phyloP scores from a whole-genome alignment of 345 rosid genomes.

The Citrus unshiu region DNA sequence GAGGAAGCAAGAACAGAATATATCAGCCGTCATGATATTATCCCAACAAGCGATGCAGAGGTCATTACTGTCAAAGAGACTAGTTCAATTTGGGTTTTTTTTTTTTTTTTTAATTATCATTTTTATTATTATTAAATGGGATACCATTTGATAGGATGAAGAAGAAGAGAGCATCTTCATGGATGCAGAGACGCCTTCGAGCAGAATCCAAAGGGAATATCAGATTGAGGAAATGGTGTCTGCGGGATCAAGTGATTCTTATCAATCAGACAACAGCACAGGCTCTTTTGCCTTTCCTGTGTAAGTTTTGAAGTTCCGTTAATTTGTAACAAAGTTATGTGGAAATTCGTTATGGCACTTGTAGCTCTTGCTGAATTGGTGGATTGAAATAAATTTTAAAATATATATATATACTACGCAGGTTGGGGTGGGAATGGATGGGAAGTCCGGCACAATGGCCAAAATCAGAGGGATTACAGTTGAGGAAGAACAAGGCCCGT shows the following conservation, averaged over 20 bases:
- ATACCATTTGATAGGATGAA: conserved; percentile 12
- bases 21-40: background rate
- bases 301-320: conserved; percentile 29
- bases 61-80: conserved; percentile 1
- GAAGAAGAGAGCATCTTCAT: conserved; percentile 20
- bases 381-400: background rate
- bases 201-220: conserved; percentile 8
- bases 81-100: background rate
- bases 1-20: conserved; percentile 21
- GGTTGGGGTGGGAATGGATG: conserved; percentile 61
- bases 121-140: background rate
- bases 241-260: conserved; percentile 43
- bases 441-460: conserved; percentile 85
- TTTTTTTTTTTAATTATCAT: too few relatives aligned
- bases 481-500: conserved; percentile 40
- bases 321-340: background rate
- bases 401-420: conserved; percentile 12
- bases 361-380: background rate
- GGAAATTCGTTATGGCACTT: background rate
- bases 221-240: conserved; percentile 16
- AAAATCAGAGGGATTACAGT: conserved; percentile 38
- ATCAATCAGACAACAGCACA: conserved; percentile 49
- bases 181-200: conserved; percentile 12
- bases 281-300: conserved; percentile 74
- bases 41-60: conserved; percentile 2